These are phyloP conservation scores for Talaromyces pinophilus DNA, from an alignment of 2,329 filamentous ascomycete species.

Conservation along the genomic window DNA sequence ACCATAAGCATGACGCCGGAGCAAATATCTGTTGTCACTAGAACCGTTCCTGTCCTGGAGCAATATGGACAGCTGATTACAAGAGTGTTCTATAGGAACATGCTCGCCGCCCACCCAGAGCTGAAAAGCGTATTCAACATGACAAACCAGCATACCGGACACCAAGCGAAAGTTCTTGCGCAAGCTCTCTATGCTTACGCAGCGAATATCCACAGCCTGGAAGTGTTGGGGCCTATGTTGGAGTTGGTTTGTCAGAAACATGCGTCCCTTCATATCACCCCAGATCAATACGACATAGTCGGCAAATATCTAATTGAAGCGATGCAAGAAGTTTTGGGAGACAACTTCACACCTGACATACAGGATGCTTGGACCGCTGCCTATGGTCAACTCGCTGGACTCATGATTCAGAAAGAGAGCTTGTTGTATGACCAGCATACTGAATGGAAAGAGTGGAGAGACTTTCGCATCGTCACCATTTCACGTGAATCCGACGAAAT, in stretches of 20 bases:
- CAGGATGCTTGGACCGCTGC: slow-evolving; percentile 69
- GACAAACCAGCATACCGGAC: too few species aligned
- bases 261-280: slow-evolving; percentile 44
- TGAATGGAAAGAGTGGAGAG: slow-evolving; percentile 64
- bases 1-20: too few species aligned
- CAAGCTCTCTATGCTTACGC: too few species aligned
- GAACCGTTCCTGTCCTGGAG: too few species aligned
- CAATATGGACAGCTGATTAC: too few species aligned
- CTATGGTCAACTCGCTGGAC: slow-evolving; percentile 70
- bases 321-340: slow-evolving; percentile 67
- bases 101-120: too few species aligned
- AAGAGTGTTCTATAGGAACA: too few species aligned
- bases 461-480: slow-evolving; percentile 64
- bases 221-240: too few species aligned
- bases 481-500: slow-evolving; percentile 66
- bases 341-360: slow-evolving; percentile 65
- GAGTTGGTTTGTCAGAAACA: slow-evolving; percentile 73
- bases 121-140: too few species aligned
- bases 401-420: slow-evolving; percentile 66
- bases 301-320: slow-evolving; percentile 68
- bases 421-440: slow-evolving; percentile 55
- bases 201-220: too few species aligned
- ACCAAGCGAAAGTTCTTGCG: too few species aligned
- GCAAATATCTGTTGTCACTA: too few species aligned
- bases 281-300: slow-evolving; percentile 71